A percentile compares a stretch with the other conserved stretches of the same genome.
Evolutionary conservation across 2,329 filamentous ascomycete genomes (phyloP).

Genomic region (Raffaelea albimanens): DNA sequence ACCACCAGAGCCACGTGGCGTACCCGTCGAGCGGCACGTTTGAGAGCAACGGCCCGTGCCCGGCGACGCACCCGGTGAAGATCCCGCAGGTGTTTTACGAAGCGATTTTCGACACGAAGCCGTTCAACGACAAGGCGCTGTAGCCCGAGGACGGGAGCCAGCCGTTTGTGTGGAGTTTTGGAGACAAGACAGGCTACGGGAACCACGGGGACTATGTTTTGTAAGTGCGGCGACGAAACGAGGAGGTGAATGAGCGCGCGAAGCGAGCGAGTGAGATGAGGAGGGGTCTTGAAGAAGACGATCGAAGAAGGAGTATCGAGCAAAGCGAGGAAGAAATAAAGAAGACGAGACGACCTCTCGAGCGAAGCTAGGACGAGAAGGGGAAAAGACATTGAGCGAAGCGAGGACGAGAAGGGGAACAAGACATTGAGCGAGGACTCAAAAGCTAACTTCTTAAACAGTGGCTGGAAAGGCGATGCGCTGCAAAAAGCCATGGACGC

Average conservation of each 20-base stretch:
- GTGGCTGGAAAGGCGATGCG: too few relatives aligned
- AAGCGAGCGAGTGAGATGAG: too few relatives aligned
- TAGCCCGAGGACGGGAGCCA: slow-evolving; percentile 8
- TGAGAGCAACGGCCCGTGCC: slow-evolving; percentile 23
- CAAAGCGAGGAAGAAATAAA: too few relatives aligned
- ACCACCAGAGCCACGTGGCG: slow-evolving; percentile 35
- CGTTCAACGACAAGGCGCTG: slow-evolving; percentile 5
- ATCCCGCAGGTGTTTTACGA: slow-evolving; percentile 33
- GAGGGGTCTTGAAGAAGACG: too few relatives aligned
- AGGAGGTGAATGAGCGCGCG: slow-evolving; percentile 8
- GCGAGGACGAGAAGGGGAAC: too few relatives aligned
- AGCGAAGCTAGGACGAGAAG: too few relatives aligned
- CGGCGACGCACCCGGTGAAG: slow-evolving; percentile 26
- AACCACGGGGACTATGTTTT: slow-evolving; percentile 9
- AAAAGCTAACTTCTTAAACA: too few relatives aligned
- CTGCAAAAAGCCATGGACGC: too few relatives aligned
- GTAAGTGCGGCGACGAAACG: slow-evolving; percentile 6
- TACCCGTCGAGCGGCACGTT: slow-evolving; percentile 30
- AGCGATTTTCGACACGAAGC: slow-evolving; percentile 5
- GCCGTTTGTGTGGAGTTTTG: slow-evolving; percentile 8
- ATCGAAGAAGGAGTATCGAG: too few relatives aligned
- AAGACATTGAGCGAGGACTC: too few relatives aligned
- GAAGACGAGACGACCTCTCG: too few relatives aligned
- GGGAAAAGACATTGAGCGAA: too few relatives aligned
- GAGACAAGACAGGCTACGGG: slow-evolving; percentile 9